Conservation (phyloP, 345 rosid species). For the Nephelium lappaceum region DNA sequence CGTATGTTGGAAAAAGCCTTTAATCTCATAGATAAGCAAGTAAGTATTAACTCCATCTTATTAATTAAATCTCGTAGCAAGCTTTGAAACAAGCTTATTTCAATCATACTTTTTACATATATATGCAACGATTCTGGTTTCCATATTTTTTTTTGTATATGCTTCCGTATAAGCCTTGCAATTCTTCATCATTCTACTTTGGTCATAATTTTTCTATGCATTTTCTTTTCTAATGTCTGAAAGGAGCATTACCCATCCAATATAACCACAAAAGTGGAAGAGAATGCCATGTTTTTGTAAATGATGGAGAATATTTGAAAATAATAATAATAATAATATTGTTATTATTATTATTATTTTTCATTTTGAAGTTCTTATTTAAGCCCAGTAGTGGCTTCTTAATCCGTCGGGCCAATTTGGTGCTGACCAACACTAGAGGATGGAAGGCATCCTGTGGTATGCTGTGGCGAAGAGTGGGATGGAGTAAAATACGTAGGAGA, state of each 20-base stretch:
- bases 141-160: slow-evolving; percentile 1
- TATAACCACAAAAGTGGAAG: neutral
- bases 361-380: neutral
- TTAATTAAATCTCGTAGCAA: slow-evolving; percentile 14
- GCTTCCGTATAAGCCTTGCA: neutral
- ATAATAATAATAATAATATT: no score
- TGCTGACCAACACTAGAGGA: neutral
- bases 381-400: neutral
- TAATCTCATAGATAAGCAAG: slow-evolving; percentile 70
- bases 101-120: slow-evolving; percentile 1
- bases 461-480: neutral
- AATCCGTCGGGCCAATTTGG: neutral
- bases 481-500: neutral
- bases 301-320: neutral
- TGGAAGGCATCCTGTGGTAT: neutral
- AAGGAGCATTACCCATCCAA: neutral
- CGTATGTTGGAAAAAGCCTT: slow-evolving; percentile 79
- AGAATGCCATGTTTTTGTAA: neutral
- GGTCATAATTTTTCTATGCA: neutral
- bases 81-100: slow-evolving; percentile 15
- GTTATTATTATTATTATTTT: no score
- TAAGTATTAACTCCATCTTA: slow-evolving; percentile 43
- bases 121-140: slow-evolving; percentile 10
- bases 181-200: slow-evolving; percentile 14
- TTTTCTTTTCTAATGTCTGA: neutral